A percentile compares a stretch with the other conserved stretches of the same genome.
Evolutionary conservation across 352 stramenopile species (phyloP).

Genomic region (Globisporangium radiosum): DNA sequence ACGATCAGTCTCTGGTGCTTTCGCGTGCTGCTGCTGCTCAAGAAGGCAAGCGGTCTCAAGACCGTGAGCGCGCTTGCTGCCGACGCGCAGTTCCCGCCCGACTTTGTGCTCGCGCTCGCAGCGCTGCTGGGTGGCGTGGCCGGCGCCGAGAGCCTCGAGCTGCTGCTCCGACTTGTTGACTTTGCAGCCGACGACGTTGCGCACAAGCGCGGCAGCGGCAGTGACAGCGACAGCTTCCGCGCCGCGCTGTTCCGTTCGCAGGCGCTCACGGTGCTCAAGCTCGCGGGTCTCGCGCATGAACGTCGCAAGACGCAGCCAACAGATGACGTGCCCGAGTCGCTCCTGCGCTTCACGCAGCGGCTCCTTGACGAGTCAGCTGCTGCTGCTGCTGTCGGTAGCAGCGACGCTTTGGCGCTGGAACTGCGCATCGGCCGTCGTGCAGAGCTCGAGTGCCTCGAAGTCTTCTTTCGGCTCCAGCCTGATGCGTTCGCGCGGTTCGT

Average conservation of each 20-base stretch:
- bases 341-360: constrained; percentile 36
- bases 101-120: constrained; percentile 59
- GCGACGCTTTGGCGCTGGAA: constrained; percentile 12
- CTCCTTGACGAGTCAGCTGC: constrained; percentile 21
- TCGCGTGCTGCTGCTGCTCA: constrained; percentile 64
- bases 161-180: constrained; percentile 50
- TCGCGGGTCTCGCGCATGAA: constrained; percentile 49
- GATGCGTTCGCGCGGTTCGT: constrained; percentile 51
- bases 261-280: constrained; percentile 32
- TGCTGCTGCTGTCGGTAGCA: not conserved
- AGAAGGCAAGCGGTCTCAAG: constrained; percentile 68
- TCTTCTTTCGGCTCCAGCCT: constrained; percentile 58
- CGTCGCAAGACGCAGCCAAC: constrained; percentile 39
- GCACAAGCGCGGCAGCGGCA: constrained; percentile 12
- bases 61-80: constrained; percentile 36
- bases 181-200: constrained; percentile 33
- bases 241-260: constrained; percentile 46
- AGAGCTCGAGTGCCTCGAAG: constrained; percentile 49
- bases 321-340: constrained; percentile 38
- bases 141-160: constrained; percentile 48
- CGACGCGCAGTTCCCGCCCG: constrained; percentile 45
- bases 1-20: constrained; percentile 65
- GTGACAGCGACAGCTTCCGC: constrained; percentile 17
- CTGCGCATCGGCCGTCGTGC: constrained; percentile 24
- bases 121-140: constrained; percentile 53